Evolutionary conservation across 2,329 filamentous ascomycete genomes (phyloP).

Genomic region (Aspergillus candidus): DNA sequence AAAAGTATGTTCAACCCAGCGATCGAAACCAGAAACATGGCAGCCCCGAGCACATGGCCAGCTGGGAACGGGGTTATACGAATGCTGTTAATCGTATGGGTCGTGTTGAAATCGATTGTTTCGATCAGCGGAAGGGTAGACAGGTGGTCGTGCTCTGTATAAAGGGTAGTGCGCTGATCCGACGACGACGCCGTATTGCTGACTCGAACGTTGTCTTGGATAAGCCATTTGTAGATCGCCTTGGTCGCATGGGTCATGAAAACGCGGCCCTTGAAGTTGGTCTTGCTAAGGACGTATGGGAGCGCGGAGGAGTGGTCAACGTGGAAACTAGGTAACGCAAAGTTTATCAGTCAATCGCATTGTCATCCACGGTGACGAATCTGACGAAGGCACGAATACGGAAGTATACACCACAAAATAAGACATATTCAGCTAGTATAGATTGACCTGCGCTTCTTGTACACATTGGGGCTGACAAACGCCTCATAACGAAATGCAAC

Average conservation of each 20-base stretch:
- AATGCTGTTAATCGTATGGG: conserved; percentile 93
- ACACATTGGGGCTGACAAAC: conserved; percentile 21
- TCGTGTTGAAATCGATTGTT: conserved; percentile 97
- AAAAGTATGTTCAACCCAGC: conserved; percentile 95
- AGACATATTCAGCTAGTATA: conserved; percentile 17
- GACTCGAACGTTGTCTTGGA: conserved; percentile 92
- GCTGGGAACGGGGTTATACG: conserved; percentile 95
- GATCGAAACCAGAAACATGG: conserved; percentile 98
- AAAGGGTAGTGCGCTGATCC: conserved; percentile 63
- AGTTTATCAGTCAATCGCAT: conserved; percentile 23
- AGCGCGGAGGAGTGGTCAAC: conserved; percentile 98
- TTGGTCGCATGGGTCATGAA: conserved; percentile 99
- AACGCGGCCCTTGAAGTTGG: conserved; percentile 91
- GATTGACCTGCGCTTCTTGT: conserved; percentile 33
- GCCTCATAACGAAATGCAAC: neutral
- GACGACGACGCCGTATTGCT: conserved; percentile 61
- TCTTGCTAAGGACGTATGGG: conserved; percentile 95
- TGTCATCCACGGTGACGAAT: neutral
- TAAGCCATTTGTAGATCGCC: conserved; percentile 99
- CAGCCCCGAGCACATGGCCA: conserved; percentile 93
- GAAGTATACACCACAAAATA: conserved; percentile 14
- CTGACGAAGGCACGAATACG: conserved; percentile 13
- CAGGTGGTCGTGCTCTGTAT: conserved; percentile 91
- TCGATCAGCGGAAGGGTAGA: conserved; percentile 92
- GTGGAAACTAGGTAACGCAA: conserved; percentile 68